Conservation (phyloP, 2,329 filamentous ascomycete genomes). For the Pseudogymnoascus sp. region DNA sequence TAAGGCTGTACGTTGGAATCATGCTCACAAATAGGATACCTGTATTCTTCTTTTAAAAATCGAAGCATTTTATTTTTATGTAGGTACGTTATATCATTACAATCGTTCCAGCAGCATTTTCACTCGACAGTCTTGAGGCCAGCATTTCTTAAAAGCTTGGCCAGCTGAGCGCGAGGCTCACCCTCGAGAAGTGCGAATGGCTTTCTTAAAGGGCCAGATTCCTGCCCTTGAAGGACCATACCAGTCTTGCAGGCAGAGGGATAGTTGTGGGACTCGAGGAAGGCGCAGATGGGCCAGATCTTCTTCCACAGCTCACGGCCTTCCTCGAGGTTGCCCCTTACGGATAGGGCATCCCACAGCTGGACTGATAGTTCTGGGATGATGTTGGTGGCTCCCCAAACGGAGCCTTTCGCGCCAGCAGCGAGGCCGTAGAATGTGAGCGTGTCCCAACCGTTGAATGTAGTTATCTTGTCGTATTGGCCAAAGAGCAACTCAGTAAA, state of each 20-base stretch:
- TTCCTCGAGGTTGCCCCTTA: conserved; percentile 34
- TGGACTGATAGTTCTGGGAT: conserved; percentile 41
- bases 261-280: conserved; percentile 42
- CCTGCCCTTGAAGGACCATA: conserved; percentile 38
- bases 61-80: too few relatives aligned
- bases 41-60: not conserved
- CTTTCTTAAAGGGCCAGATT: conserved; percentile 41
- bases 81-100: too few relatives aligned
- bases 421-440: conserved; percentile 45
- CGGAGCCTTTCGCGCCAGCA: conserved; percentile 40
- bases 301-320: conserved; percentile 41
- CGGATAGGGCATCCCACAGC: conserved; percentile 39
- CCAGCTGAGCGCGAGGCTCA: conserved; percentile 29
- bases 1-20: not conserved
- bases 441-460: conserved; percentile 47
- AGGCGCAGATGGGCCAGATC: conserved; percentile 42
- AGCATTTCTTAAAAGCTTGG: conserved; percentile 31
- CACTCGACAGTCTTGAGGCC: conserved; percentile 29
- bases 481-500: conserved; percentile 42
- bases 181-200: conserved; percentile 36
- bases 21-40: not conserved
- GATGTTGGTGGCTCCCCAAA: conserved; percentile 44
- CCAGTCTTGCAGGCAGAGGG: conserved; percentile 41
- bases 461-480: conserved; percentile 33
- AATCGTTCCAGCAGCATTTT: too few relatives aligned